phyloP scores from a whole-genome alignment of 2,329 filamentous ascomycete species.

The Fusarium chuoi region DNA sequence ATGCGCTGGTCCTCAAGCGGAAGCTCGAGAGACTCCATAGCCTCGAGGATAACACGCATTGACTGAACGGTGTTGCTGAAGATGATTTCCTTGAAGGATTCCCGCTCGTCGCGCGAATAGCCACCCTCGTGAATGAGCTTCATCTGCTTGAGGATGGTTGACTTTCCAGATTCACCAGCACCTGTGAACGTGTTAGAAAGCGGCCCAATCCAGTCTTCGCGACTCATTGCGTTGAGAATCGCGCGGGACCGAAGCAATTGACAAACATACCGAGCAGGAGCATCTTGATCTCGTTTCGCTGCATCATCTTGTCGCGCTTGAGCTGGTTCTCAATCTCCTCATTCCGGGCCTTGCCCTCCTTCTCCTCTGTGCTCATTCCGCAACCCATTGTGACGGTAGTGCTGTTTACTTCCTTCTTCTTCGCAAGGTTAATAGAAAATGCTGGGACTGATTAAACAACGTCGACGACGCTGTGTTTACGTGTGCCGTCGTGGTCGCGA shows the following conservation, averaged over 20 bases:
- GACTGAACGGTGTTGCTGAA: slow-evolving; percentile 77
- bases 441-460: slow-evolving; percentile 15
- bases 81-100: slow-evolving; percentile 77
- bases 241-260: not conserved
- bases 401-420: slow-evolving; percentile 36
- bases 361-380: slow-evolving; percentile 99
- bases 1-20: slow-evolving; percentile 91
- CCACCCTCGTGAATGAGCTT: slow-evolving; percentile 99
- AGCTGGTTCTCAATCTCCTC: slow-evolving; percentile 99
- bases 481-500: slow-evolving; percentile 31
- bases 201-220: not conserved
- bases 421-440: slow-evolving; percentile 22
- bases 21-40: slow-evolving; percentile 76
- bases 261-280: slow-evolving; percentile 82
- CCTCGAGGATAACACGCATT: slow-evolving; percentile 75
- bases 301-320: slow-evolving; percentile 98
- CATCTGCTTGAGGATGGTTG: slow-evolving; percentile 99
- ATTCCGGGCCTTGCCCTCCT: slow-evolving; percentile 99
- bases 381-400: slow-evolving; percentile 88
- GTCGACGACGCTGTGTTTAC: slow-evolving; percentile 34
- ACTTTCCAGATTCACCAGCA: slow-evolving; percentile 95
- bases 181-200: slow-evolving; percentile 62
- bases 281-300: slow-evolving; percentile 99
- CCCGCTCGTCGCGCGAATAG: slow-evolving; percentile 89
- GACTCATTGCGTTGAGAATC: not conserved